A percentile compares a stretch with the other conserved stretches of the same genome.
Conservation (phyloP, 164 flowering plant species). For the Tinospora cordifolia region DNA sequence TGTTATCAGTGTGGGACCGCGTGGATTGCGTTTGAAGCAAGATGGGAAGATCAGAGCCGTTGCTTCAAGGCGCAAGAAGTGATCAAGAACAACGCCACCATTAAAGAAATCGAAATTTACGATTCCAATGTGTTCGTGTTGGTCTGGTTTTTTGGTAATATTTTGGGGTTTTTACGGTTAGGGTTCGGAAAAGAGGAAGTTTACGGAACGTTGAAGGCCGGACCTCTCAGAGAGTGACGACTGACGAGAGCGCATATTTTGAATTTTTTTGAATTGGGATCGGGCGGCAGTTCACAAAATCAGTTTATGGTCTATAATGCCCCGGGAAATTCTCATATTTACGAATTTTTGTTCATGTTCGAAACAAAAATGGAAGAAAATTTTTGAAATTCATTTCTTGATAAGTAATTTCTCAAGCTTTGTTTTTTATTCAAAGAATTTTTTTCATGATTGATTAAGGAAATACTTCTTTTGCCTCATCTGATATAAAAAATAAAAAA, state of each 20-base stretch:
- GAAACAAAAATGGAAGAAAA: background rate
- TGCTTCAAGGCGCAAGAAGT: background rate
- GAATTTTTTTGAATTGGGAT: background rate
- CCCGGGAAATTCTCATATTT: background rate
- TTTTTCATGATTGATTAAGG: too few relatives aligned
- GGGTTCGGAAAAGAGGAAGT: background rate
- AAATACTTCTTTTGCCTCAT: too few relatives aligned
- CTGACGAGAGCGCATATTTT: background rate
- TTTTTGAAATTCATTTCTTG: too few relatives aligned
- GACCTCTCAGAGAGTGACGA: background rate
- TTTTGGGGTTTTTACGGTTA: background rate
- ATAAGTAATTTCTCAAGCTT: too few relatives aligned
- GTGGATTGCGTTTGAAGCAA: background rate
- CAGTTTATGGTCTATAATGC: background rate
- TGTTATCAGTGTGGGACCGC: background rate
- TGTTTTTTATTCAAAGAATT: too few relatives aligned
- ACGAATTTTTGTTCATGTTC: background rate
- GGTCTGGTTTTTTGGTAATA: background rate
- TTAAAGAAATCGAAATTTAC: background rate
- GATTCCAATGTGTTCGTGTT: background rate
- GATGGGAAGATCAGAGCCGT: conserved; percentile 2
- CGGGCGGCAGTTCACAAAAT: background rate
- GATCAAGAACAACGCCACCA: background rate
- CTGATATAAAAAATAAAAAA: too few relatives aligned
- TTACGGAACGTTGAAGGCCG: background rate